Conservation (phyloP, 352 stramenopile genomes). For the Peronospora belbahrii region DNA sequence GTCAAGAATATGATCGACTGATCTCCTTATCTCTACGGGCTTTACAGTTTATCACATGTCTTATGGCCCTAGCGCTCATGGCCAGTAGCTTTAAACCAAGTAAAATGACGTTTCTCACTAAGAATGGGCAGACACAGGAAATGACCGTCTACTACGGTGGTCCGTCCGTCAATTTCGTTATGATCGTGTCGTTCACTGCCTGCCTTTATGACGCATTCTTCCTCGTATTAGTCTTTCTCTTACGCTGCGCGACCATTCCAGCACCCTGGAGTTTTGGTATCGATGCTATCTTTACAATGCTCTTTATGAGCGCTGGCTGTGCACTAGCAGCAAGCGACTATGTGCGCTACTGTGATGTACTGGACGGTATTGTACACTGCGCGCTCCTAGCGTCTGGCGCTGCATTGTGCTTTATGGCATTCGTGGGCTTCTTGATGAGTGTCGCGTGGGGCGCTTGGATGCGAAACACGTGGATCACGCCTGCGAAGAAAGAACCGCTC, state of each 20-base stretch:
- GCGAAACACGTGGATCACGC: conserved; percentile 29
- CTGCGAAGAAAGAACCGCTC: conserved; percentile 11
- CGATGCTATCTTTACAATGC: conserved; percentile 59
- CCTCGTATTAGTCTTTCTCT: conserved; percentile 37
- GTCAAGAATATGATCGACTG: conserved; percentile 30
- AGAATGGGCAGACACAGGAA: conserved; percentile 11
- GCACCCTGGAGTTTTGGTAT: conserved; percentile 40
- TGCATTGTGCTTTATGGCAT: conserved; percentile 52
- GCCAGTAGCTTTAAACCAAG: conserved; percentile 36
- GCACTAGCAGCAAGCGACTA: conserved; percentile 60
- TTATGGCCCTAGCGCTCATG: conserved; percentile 44
- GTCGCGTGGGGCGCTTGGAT: conserved; percentile 55
- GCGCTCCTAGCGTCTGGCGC: conserved; percentile 35
- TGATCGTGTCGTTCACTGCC: conserved; percentile 55
- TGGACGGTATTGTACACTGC: conserved; percentile 41
- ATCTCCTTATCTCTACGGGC: conserved; percentile 43
- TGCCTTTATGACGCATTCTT: conserved; percentile 43
- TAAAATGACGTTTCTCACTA: conserved; percentile 16
- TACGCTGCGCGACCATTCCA: conserved; percentile 25
- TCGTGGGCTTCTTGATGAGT: conserved; percentile 50
- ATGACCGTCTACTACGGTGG: conserved; percentile 55
- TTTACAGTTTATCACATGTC: conserved; percentile 40
- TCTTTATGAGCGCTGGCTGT: conserved; percentile 57
- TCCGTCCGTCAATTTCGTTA: conserved; percentile 46
- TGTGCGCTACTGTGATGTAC: conserved; percentile 45